These are phyloP conservation scores for Sporothrix inflata DNA, from an alignment of 2,329 filamentous ascomycete species.

Conservation along the genomic window DNA sequence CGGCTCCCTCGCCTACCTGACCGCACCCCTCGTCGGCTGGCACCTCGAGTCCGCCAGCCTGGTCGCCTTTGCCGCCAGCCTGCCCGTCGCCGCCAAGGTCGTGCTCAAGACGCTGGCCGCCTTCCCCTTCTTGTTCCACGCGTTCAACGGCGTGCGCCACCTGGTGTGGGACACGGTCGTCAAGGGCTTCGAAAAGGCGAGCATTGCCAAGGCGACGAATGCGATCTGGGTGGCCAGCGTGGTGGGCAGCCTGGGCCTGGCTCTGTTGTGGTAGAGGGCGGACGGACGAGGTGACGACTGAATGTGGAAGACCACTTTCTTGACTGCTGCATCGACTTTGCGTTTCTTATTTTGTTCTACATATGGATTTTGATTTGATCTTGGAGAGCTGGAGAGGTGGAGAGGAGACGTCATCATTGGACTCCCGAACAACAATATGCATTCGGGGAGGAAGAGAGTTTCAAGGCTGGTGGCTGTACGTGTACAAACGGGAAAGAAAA, in stretches of 20 bases:
- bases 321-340: background rate
- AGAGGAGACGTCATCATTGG: background rate
- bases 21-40: conserved; percentile 71
- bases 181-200: conserved; percentile 54
- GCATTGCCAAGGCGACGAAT: conserved; percentile 52
- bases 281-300: background rate
- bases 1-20: conserved; percentile 80
- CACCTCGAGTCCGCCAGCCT: conserved; percentile 63
- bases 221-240: conserved; percentile 53
- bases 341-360: conserved; percentile 5
- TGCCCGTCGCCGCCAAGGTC: conserved; percentile 64
- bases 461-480: conserved; percentile 1
- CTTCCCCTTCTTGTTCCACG: conserved; percentile 64
- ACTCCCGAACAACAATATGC: background rate
- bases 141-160: conserved; percentile 59
- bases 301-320: background rate
- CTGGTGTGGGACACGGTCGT: conserved; percentile 55
- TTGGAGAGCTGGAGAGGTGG: background rate
- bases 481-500: background rate
- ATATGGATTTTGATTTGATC: background rate
- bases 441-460: background rate
- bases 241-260: conserved; percentile 51
- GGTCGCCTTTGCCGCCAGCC: conserved; percentile 61
- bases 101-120: conserved; percentile 58
- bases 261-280: conserved; percentile 47